Evolutionary conservation across 2,329 filamentous ascomycete genomes (phyloP).

Genomic region (Colletotrichum sp.): DNA sequence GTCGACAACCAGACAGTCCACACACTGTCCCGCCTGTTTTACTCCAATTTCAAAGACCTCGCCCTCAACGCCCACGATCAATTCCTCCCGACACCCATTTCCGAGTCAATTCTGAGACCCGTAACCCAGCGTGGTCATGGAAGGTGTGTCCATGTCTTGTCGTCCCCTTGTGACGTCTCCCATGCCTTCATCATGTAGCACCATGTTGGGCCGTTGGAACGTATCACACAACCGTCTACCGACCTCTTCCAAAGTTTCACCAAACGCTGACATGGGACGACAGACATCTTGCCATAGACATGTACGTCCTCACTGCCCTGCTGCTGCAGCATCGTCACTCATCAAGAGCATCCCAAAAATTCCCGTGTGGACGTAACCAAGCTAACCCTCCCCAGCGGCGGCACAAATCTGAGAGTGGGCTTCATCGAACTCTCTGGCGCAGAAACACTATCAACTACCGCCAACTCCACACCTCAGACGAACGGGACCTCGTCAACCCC

Average conservation of each 20-base stretch:
- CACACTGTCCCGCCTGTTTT: constrained; percentile 52
- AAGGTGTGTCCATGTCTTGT: constrained; percentile 46
- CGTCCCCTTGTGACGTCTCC: not conserved
- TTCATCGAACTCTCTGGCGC: constrained; percentile 64
- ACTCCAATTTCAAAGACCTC: constrained; percentile 51
- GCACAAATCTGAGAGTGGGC: constrained; percentile 71
- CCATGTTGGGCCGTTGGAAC: not conserved
- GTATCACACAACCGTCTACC: not conserved
- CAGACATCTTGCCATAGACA: constrained; percentile 68
- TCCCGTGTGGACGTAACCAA: not conserved
- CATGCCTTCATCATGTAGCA: not conserved
- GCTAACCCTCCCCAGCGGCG: constrained; percentile 53
- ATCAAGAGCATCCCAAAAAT: not conserved
- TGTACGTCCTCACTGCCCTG: constrained; percentile 49
- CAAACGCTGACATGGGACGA: constrained; percentile 10
- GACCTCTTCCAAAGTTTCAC: not conserved
- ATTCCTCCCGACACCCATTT: constrained; percentile 66
- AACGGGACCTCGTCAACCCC: constrained; percentile 34
- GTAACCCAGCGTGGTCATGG: constrained; percentile 45
- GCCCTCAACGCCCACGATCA: constrained; percentile 58
- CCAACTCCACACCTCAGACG: not conserved
- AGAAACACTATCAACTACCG: constrained; percentile 20
- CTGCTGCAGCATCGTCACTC: not conserved
- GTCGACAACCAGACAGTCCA: constrained; percentile 52
- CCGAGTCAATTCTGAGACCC: constrained; percentile 61